Evolutionary conservation across 208 protist species (phyloP), one percentile per base, ranked within the genome.

Genomic region (Trypanosomatidae sp.): DNA sequence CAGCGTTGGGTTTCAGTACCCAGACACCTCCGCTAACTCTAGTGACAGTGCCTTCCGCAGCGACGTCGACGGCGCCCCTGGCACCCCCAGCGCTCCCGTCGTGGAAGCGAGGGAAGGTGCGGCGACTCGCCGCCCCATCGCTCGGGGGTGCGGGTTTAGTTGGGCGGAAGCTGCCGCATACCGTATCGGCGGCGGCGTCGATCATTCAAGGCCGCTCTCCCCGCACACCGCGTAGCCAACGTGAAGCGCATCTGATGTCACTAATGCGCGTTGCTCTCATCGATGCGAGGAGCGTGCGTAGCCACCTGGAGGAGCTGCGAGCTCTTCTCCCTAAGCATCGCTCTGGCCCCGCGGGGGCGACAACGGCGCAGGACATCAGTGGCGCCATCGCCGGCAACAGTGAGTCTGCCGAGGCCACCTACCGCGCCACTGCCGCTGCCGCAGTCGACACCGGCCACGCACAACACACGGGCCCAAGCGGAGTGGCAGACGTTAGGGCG

Each of bases 231-330:
- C 52, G 65, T 41, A 67, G 50, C 19, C 62, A 55, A 8, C 75
- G 53, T 22, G 74, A 65, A 68, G 28, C 68, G 19, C 19, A 43
- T 28, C 22, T 80, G 25, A 12, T 75, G 22, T 59, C 71, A 28
- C 75, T 62, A 9, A 52, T 80, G 9, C 75, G 75, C 13, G 65
- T 80, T 13, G 75, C 75, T 12, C 50, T 80, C 44, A 75, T 67
- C 43, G 75, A 80, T 30, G 69, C 69, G 0, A 69, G 47, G 28
- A 67, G 69, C 19, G 75, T 80, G 55, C 64, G 69, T 36, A 39
- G 58, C 3, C 69, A 80, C 46, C 64, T 80, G 49, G 65, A 30
- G 9, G 70, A 75, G 39, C 47, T 74, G 53, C 47, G 58, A 13
- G 56, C 75, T 7, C 69, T 74, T 8, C 64, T 75, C 7, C 64